These are phyloP conservation scores for Chalciporus pseudorubinellus DNA, from an alignment of 768 basidiomycete species.

Conservation along the genomic window DNA sequence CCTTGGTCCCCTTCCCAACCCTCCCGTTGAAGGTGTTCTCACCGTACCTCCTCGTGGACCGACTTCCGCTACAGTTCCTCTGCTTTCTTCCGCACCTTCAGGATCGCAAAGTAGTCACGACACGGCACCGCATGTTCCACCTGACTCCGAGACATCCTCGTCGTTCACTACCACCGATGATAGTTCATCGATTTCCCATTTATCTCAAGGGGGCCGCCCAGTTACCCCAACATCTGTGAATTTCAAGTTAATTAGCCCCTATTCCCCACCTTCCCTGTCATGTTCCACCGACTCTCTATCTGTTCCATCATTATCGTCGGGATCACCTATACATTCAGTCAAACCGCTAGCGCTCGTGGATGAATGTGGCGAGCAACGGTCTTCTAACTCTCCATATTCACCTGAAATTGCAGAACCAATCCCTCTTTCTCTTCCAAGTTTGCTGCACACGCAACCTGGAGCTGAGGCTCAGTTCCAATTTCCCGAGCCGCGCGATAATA, in stretches of 20 bases:
- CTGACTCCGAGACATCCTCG: conserved; percentile 22
- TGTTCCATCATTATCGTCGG: conserved; percentile 54
- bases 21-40: conserved; percentile 18
- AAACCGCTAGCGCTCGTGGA: conserved; percentile 40
- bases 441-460: conserved; percentile 13
- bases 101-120: not conserved
- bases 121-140: not conserved
- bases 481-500: conserved; percentile 37
- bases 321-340: conserved; percentile 27
- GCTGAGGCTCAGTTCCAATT: conserved; percentile 42
- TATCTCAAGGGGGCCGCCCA: conserved; percentile 30
- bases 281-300: conserved; percentile 61
- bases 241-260: conserved; percentile 25
- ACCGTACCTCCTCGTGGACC: not conserved
- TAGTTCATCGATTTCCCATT: conserved; percentile 33
- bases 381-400: conserved; percentile 25
- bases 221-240: conserved; percentile 35
- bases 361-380: conserved; percentile 26
- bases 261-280: conserved; percentile 48
- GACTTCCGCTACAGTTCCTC: conserved; percentile 2
- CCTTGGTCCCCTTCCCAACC: conserved; percentile 24
- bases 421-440: conserved; percentile 26
- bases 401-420: conserved; percentile 32
- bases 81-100: conserved; percentile 4
- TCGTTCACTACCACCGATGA: conserved; percentile 30